Evolutionary conservation across 2,329 filamentous ascomycete species (phyloP).

Genomic region (Aspergillus sp.): DNA sequence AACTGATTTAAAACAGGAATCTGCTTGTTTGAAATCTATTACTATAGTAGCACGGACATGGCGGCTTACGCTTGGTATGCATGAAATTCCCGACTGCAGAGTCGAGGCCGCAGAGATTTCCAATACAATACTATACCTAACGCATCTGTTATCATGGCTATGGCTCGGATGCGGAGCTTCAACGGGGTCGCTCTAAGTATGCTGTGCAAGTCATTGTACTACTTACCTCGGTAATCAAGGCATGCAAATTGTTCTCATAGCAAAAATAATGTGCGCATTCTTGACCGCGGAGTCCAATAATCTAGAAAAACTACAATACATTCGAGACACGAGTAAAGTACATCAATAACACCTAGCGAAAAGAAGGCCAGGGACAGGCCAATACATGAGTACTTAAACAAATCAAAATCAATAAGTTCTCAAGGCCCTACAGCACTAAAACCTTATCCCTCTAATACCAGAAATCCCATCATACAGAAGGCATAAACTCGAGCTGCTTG

Average conservation of each 20-base stretch:
- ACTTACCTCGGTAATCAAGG: no score
- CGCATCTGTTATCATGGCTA: no score
- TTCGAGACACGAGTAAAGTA: not conserved
- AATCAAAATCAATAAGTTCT: not conserved
- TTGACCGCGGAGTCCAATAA: not conserved
- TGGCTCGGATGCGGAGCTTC: not conserved
- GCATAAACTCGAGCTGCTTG: not conserved
- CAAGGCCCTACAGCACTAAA: not conserved
- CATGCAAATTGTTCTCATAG: not conserved
- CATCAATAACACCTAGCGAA: not conserved
- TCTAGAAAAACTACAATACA: not conserved
- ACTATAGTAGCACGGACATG: not conserved
- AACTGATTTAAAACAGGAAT: not conserved
- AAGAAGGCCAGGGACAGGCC: not conserved
- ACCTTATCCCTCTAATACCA: not conserved
- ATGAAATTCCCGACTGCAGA: not conserved
- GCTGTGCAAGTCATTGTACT: no score
- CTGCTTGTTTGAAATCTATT: not conserved
- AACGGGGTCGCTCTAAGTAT: not conserved
- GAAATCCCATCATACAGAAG: not conserved
- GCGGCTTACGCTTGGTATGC: not conserved
- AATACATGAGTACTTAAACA: not conserved
- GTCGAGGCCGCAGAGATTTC: not conserved
- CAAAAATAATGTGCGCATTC: not conserved
- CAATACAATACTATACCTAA: no score